These are phyloP conservation scores for Corchorus capsularis DNA, from an alignment of 345 rosid genomes.

Conservation along the genomic window DNA sequence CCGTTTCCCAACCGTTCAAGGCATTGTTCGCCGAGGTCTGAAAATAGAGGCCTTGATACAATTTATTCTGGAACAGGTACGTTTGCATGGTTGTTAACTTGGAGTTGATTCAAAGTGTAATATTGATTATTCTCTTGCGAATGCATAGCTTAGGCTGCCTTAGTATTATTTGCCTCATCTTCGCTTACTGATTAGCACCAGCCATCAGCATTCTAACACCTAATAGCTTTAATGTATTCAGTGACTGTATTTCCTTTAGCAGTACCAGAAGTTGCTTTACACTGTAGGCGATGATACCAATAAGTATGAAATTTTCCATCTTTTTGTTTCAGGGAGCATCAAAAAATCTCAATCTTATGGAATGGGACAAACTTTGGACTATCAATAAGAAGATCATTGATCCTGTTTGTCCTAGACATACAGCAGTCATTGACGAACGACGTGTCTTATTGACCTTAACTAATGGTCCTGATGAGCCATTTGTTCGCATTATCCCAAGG, in stretches of 20 bases:
- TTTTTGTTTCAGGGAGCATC: slow-evolving; percentile 74
- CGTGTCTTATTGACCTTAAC: slow-evolving; percentile 60
- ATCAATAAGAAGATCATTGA: slow-evolving; percentile 90
- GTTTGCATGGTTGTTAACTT: neutral
- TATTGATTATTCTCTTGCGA: neutral
- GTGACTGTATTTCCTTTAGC: no score
- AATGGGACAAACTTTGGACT: slow-evolving; percentile 98
- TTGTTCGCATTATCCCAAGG: slow-evolving; percentile 73
- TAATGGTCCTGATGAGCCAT: slow-evolving; percentile 68
- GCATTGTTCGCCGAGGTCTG: slow-evolving; percentile 90
- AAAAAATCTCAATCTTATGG: slow-evolving; percentile 93
- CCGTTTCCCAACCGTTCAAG: slow-evolving; percentile 97
- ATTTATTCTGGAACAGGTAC: slow-evolving; percentile 92
- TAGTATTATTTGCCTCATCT: no score
- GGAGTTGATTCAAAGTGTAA: neutral
- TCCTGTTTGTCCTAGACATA: slow-evolving; percentile 95
- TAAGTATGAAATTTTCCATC: slow-evolving; percentile 6
- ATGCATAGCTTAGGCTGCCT: no score
- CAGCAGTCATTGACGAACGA: slow-evolving; percentile 74
- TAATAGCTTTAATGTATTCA: no score
- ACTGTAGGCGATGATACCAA: neutral
- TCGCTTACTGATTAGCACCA: no score
- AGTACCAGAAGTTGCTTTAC: neutral
- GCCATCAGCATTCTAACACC: no score
- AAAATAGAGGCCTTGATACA: slow-evolving; percentile 88